These are phyloP conservation scores for Diaporthe australafricana DNA, from an alignment of 2,329 filamentous ascomycete species.

Conservation along the genomic window DNA sequence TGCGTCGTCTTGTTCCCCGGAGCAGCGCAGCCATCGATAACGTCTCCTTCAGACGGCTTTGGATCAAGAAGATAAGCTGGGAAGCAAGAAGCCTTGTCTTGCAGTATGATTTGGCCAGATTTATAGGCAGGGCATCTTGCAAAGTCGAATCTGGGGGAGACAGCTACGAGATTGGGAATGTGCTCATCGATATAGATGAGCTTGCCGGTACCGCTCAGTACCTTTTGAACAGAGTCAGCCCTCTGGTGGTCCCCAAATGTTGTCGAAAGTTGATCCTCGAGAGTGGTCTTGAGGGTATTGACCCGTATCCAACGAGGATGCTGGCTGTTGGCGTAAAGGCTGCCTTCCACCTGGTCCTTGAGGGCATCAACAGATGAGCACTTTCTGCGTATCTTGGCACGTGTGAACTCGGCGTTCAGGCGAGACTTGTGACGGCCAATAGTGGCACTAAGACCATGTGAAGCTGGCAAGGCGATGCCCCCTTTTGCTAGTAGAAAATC, in stretches of 20 bases:
- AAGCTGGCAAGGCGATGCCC: conserved; percentile 83
- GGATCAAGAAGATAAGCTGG: conserved; percentile 89
- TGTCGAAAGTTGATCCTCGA: conserved; percentile 78
- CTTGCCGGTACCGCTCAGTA: conserved; percentile 61
- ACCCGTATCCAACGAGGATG: conserved; percentile 94
- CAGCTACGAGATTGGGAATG: conserved; percentile 84
- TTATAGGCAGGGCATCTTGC: conserved; percentile 80
- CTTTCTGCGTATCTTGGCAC: conserved; percentile 78
- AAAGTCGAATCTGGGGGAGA: conserved; percentile 79
- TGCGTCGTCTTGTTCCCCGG: conserved; percentile 99
- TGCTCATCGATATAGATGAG: conserved; percentile 80
- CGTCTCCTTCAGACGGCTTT: conserved; percentile 73
- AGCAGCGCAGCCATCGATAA: conserved; percentile 94
- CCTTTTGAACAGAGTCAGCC: conserved; percentile 66
- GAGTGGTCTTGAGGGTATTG: conserved; percentile 79
- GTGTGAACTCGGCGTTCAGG: conserved; percentile 84
- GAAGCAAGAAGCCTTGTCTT: conserved; percentile 98
- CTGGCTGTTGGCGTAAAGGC: conserved; percentile 61
- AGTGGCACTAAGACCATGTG: conserved; percentile 80
- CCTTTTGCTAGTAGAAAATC: conserved; percentile 85
- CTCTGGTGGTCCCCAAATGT: conserved; percentile 76
- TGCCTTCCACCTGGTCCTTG: conserved; percentile 66
- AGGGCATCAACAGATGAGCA: conserved; percentile 77
- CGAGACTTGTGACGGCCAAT: conserved; percentile 86
- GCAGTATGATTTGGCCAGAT: conserved; percentile 84